phyloP scores from a whole-genome alignment of 345 rosid genomes.

The Hirschfeldia incana region DNA sequence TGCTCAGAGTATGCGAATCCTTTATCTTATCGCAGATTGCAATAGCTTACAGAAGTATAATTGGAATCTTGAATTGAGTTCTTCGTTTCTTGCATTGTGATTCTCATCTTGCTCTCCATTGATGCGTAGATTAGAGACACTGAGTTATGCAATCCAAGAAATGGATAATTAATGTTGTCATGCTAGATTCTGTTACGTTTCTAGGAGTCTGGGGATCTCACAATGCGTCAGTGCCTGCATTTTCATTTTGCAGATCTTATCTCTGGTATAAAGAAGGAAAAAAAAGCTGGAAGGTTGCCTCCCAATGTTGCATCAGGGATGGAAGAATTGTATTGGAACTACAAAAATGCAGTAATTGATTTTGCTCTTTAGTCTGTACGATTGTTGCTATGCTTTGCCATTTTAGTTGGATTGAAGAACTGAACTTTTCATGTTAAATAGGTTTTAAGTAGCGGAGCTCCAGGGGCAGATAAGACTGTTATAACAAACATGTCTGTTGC shows the following conservation, averaged over 20 bases:
- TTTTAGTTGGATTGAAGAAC: neutral
- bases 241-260: slow-evolving; percentile 62
- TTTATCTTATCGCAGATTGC: neutral
- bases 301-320: slow-evolving; percentile 71
- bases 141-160: neutral
- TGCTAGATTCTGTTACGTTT: neutral
- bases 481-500: slow-evolving; percentile 80
- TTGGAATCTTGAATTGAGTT: neutral
- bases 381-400: slow-evolving; percentile 7
- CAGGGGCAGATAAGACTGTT: slow-evolving; percentile 60
- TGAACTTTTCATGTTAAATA: slow-evolving; percentile 26
- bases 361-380: slow-evolving; percentile 25
- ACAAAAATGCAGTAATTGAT: slow-evolving; percentile 80
- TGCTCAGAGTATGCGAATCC: neutral
- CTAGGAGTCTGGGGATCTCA: neutral
- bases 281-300: slow-evolving; percentile 73
- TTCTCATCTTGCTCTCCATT: neutral
- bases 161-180: neutral
- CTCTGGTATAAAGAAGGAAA: slow-evolving; percentile 68
- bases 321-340: slow-evolving; percentile 85
- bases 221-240: neutral
- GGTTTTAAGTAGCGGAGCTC: slow-evolving; percentile 72
- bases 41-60: neutral
- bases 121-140: neutral
- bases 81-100: slow-evolving; percentile 18